Conservation (phyloP, 2,329 filamentous ascomycete genomes). For the Xylariomycetidae sp. region DNA sequence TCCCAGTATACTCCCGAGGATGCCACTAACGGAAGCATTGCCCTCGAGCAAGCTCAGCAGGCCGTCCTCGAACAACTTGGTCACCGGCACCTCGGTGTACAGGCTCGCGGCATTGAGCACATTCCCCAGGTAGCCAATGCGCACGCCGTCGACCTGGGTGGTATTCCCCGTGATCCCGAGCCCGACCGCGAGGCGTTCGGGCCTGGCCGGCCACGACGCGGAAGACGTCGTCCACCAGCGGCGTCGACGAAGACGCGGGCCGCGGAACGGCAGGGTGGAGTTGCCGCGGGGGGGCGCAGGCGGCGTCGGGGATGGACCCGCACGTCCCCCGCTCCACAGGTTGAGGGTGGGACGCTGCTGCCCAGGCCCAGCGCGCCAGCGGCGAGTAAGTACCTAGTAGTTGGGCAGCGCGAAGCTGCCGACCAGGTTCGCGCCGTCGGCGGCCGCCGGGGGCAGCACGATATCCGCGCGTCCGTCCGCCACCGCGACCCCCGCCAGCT, state of each 20-base stretch:
- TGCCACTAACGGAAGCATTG: slow-evolving; percentile 3
- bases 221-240: slow-evolving; percentile 15
- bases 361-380: slow-evolving; percentile 18
- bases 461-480: slow-evolving; percentile 4
- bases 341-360: slow-evolving; percentile 27
- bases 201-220: slow-evolving; percentile 16
- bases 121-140: slow-evolving; percentile 22
- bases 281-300: slow-evolving; percentile 24
- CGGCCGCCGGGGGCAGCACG: slow-evolving; percentile 8
- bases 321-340: slow-evolving; percentile 18
- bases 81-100: slow-evolving; percentile 13
- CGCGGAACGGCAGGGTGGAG: slow-evolving; percentile 19
- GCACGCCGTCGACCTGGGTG: slow-evolving; percentile 20
- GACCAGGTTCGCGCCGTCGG: slow-evolving; percentile 17
- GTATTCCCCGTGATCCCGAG: slow-evolving; percentile 21
- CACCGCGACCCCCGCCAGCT: slow-evolving; percentile 12
- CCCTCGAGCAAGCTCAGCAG: slow-evolving; percentile 5
- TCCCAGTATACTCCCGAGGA: slow-evolving; percentile 1
- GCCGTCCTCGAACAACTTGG: slow-evolving; percentile 13
- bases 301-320: slow-evolving; percentile 15
- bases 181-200: slow-evolving; percentile 16
- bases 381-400: slow-evolving; percentile 8
- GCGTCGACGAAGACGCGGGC: slow-evolving; percentile 18
- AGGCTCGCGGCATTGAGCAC: slow-evolving; percentile 20
- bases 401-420: slow-evolving; percentile 15